Evolutionary conservation across 306 rosid species (phyloP).

Genomic region (Lagenaria siceraria): DNA sequence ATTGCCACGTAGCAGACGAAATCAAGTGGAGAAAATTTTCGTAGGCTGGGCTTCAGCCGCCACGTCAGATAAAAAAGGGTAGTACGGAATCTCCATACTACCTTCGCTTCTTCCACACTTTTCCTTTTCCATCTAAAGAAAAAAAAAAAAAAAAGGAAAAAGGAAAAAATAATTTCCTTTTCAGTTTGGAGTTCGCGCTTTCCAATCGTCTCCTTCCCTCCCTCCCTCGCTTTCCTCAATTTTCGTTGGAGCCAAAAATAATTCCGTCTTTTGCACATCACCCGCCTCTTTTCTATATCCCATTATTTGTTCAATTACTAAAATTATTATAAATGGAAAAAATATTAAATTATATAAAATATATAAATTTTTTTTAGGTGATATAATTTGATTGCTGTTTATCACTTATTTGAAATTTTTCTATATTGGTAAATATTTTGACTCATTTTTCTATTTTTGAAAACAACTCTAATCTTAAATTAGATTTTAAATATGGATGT

Average conservation of each 20-base stretch:
- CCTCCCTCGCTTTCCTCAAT: constrained; percentile 1
- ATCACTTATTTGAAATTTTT: too few relatives aligned
- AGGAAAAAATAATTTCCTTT: neutral
- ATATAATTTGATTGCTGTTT: too few relatives aligned
- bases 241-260: constrained; percentile 1
- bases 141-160: neutral
- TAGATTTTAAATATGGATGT: too few relatives aligned
- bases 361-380: too few relatives aligned
- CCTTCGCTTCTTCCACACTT: neutral
- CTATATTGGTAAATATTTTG: too few relatives aligned
- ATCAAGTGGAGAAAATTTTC: neutral
- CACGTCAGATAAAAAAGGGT: neutral
- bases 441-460: too few relatives aligned
- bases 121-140: neutral
- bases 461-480: too few relatives aligned
- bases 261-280: neutral
- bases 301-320: too few relatives aligned
- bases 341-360: too few relatives aligned
- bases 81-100: neutral
- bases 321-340: too few relatives aligned
- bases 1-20: too few relatives aligned
- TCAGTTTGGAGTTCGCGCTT: neutral
- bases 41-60: neutral
- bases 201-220: neutral
- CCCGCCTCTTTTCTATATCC: constrained; percentile 7